Percentiles rank a stretch among this genome's conserved stretches.
Evolutionary conservation across 1,284 basidiomycete species (phyloP).

Genomic region (Sanghuangporus baumii): DNA sequence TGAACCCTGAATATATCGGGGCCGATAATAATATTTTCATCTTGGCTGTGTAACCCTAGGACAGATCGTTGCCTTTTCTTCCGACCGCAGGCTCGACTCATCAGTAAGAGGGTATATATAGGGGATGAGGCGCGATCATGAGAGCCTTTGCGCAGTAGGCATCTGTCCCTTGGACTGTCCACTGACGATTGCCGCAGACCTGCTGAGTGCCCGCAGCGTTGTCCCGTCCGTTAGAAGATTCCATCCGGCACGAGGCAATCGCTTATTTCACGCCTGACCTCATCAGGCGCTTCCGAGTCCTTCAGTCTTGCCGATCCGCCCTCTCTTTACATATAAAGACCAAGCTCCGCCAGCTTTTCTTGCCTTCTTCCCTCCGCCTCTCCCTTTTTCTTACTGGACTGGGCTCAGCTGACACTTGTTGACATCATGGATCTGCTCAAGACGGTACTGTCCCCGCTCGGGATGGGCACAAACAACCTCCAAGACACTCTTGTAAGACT

Average conservation of each 20-base stretch:
- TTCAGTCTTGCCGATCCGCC: background rate
- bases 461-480: conserved; percentile 48
- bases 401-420: background rate
- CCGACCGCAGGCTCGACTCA: background rate
- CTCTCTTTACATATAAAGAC: conserved; percentile 14
- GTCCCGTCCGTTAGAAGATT: background rate
- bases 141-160: background rate
- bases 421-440: conserved; percentile 54
- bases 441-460: conserved; percentile 53
- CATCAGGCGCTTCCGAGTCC: conserved; percentile 1
- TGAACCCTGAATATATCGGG: background rate
- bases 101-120: background rate
- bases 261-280: conserved; percentile 3
- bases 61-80: background rate
- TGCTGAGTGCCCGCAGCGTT: conserved; percentile 4
- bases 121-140: background rate
- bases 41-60: background rate
- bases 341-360: conserved; percentile 1
- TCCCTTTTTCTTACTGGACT: conserved; percentile 18
- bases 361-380: conserved; percentile 15
- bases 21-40: conserved; percentile 1
- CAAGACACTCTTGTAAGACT: conserved; percentile 59
- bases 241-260: conserved; percentile 13
- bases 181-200: background rate
- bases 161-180: background rate